A percentile compares a stretch with the other conserved stretches of the same genome.
Evolutionary conservation across 1,139 yeast species (phyloP).

Genomic region (Debaryomyces psychrophilus): DNA sequence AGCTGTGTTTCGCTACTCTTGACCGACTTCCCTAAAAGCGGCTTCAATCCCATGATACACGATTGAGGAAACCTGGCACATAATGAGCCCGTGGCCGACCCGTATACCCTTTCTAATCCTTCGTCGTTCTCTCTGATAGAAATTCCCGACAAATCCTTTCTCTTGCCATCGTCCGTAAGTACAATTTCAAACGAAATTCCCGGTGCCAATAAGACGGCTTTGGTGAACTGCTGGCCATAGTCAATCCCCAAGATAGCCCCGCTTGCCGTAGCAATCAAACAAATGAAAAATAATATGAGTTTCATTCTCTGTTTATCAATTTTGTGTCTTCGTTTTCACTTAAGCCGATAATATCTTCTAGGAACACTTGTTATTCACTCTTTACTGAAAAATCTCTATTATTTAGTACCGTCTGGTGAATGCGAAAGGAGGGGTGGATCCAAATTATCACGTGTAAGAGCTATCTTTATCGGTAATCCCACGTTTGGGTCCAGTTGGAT

Average conservation of each 20-base stretch:
- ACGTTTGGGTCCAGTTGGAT: neutral
- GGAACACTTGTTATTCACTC: neutral
- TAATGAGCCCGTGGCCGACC: constrained; percentile 71
- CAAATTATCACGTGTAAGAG: neutral
- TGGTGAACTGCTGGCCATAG: constrained; percentile 85
- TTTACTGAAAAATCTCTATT: neutral
- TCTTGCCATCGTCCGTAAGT: constrained; percentile 84
- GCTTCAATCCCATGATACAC: constrained; percentile 69
- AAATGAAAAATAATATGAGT: constrained; percentile 13
- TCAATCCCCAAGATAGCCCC: constrained; percentile 86
- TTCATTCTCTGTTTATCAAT: constrained; percentile 12
- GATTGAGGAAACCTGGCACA: constrained; percentile 75
- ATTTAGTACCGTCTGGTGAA: neutral
- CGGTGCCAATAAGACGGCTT: constrained; percentile 89
- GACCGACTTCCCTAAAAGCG: constrained; percentile 67
- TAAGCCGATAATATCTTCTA: neutral
- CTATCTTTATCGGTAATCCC: neutral
- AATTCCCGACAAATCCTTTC: constrained; percentile 84
- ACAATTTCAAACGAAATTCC: constrained; percentile 86
- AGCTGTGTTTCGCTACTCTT: constrained; percentile 48
- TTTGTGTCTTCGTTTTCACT: neutral
- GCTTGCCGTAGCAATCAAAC: constrained; percentile 21
- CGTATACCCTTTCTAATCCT: constrained; percentile 69
- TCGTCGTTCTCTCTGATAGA: constrained; percentile 58
- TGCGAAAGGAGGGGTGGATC: constrained; percentile 7